Evolutionary conservation across 768 basidiomycete genomes (phyloP).

Genomic region (Boletus patriciae): DNA sequence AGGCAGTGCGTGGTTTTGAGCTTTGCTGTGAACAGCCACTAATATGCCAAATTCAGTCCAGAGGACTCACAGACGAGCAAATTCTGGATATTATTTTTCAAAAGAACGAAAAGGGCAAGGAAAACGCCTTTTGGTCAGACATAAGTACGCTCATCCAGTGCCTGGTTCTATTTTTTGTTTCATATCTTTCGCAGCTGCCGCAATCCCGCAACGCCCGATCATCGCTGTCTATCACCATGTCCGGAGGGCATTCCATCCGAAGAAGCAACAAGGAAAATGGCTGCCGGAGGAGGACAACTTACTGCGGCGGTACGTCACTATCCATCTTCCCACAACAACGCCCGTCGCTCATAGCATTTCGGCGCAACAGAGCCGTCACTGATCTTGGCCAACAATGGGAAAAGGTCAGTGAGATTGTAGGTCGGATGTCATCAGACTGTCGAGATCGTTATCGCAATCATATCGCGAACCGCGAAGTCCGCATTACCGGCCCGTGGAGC

Average conservation of each 20-base stretch:
- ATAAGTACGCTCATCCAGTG: conserved; percentile 53
- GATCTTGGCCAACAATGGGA: conserved; percentile 80
- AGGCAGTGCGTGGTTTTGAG: conserved; percentile 43
- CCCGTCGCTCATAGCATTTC: conserved; percentile 3
- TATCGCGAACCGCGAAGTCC: conserved; percentile 62
- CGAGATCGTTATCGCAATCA: conserved; percentile 87
- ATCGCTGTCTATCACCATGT: conserved; percentile 84
- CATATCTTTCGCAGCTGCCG: conserved; percentile 48
- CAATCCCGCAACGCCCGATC: conserved; percentile 74
- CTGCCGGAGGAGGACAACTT: conserved; percentile 58
- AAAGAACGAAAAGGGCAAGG: conserved; percentile 57
- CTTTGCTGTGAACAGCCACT: background rate
- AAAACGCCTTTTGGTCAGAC: conserved; percentile 76
- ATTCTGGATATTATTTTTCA: conserved; percentile 67
- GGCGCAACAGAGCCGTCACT: conserved; percentile 55
- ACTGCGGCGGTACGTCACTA: conserved; percentile 55
- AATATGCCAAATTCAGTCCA: conserved; percentile 38
- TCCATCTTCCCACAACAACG: background rate
- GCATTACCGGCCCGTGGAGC: conserved; percentile 72
- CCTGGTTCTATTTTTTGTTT: background rate
- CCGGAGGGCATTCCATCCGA: conserved; percentile 65
- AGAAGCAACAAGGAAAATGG: conserved; percentile 73
- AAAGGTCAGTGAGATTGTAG: conserved; percentile 67
- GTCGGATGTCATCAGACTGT: conserved; percentile 77
- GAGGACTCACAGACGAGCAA: conserved; percentile 53